Conservation (phyloP, 495 filamentous ascomycete species). For the Delitschia confertaspora region DNA sequence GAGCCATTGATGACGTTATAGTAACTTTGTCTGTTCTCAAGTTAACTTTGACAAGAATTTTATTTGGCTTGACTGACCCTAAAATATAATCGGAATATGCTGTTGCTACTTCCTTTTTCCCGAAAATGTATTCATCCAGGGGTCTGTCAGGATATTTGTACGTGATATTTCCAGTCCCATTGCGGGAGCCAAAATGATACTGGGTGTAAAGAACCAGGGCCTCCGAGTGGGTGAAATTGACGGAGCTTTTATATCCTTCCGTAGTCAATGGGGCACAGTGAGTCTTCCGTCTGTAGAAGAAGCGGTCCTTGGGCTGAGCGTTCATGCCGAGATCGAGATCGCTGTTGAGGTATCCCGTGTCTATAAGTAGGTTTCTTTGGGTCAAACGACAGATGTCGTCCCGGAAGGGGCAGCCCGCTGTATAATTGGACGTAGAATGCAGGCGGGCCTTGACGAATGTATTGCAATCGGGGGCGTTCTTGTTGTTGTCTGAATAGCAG, state of each 20-base stretch:
- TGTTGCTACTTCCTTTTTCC: not conserved
- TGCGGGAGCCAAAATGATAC: not conserved
- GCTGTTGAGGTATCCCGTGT: slow-evolving; percentile 11
- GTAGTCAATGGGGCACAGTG: slow-evolving; percentile 7
- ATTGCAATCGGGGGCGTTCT: not conserved
- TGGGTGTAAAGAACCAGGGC: not conserved
- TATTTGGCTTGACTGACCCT: not conserved
- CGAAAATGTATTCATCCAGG: too few relatives aligned
- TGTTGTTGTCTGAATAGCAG: not conserved
- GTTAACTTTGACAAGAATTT: not conserved
- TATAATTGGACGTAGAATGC: not conserved
- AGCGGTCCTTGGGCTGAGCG: slow-evolving; percentile 1
- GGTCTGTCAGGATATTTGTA: not conserved
- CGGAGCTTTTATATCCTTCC: not conserved
- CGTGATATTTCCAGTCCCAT: not conserved
- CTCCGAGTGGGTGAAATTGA: not conserved
- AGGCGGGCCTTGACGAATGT: not conserved
- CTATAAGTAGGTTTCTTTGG: slow-evolving; percentile 3
- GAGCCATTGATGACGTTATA: too few relatives aligned
- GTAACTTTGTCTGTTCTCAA: too few relatives aligned
- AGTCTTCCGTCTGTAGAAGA: not conserved
- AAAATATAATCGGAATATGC: not conserved
- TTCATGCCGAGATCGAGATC: slow-evolving; percentile 18
- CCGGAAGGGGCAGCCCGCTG: slow-evolving; percentile 10
- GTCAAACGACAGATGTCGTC: not conserved